These are phyloP conservation scores for Gossypium bickii DNA, from an alignment of 345 rosid species.

Conservation along the genomic window DNA sequence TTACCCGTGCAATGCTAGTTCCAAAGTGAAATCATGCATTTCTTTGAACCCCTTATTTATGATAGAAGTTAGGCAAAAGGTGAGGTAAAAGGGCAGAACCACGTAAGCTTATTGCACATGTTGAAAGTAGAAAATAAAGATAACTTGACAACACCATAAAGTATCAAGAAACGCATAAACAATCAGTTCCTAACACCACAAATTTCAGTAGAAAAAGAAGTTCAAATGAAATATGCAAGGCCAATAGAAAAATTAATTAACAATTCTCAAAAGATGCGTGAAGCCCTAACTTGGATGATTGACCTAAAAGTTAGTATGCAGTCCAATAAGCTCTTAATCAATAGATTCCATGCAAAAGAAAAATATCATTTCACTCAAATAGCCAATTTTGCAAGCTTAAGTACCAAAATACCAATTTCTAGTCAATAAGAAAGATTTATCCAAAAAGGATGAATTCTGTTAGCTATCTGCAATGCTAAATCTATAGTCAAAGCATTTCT, in stretches of 20 bases:
- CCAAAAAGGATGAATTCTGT: too few species aligned
- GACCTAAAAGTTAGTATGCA: neutral
- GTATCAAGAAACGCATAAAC: neutral
- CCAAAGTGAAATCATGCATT: slow-evolving; percentile 10
- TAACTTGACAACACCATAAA: neutral
- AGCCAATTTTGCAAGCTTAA: too few species aligned
- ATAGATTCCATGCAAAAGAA: neutral
- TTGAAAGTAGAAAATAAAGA: neutral
- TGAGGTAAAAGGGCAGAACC: neutral
- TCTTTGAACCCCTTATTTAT: neutral
- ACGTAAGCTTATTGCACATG: neutral
- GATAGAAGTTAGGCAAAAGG: neutral
- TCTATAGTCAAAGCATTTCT: too few species aligned
- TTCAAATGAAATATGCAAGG: neutral
- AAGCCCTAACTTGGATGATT: neutral
- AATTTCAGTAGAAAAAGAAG: neutral
- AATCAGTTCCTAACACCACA: neutral
- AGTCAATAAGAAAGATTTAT: too few species aligned
- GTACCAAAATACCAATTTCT: too few species aligned
- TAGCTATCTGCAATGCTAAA: too few species aligned
- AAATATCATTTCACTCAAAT: too few species aligned
- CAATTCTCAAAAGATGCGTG: neutral
- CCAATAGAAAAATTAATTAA: neutral
- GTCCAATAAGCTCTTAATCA: neutral
- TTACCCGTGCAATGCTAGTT: slow-evolving; percentile 3